These are phyloP conservation scores for Setaria viridis DNA, from an alignment of 202 grass and related monocot genomes.

Conservation along the genomic window DNA sequence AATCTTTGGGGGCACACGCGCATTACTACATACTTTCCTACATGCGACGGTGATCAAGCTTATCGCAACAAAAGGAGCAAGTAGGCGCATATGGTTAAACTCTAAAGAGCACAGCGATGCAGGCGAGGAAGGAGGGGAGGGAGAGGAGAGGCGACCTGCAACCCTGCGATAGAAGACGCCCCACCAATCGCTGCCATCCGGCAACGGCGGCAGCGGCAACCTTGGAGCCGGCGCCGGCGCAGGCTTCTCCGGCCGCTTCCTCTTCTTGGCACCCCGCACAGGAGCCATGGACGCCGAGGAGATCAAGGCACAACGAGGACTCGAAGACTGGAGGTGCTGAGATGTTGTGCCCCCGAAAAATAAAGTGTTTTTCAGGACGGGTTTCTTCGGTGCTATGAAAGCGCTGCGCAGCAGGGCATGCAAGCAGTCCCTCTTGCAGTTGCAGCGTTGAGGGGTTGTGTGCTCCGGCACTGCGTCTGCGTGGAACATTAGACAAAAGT, in stretches of 20 bases:
- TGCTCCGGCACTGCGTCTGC: background rate
- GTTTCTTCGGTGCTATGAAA: conserved; percentile 23
- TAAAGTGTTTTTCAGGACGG: conserved; percentile 26
- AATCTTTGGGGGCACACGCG: background rate
- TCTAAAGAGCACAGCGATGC: conserved; percentile 16
- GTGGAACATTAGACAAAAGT: background rate
- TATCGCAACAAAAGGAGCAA: conserved; percentile 28
- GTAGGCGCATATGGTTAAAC: conserved; percentile 11
- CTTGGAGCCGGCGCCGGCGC: conserved; percentile 33
- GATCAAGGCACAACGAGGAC: conserved; percentile 45
- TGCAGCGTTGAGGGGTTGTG: too few species aligned
- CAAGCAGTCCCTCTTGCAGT: background rate
- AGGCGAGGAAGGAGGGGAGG: background rate
- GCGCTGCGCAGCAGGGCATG: conserved; percentile 26
- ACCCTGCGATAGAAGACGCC: conserved; percentile 55
- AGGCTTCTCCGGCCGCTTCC: conserved; percentile 57
- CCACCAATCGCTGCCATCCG: conserved; percentile 59
- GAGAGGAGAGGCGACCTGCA: conserved; percentile 46
- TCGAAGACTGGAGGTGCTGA: conserved; percentile 35
- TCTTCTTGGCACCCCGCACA: conserved; percentile 58
- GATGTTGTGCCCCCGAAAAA: conserved; percentile 29
- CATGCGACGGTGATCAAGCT: background rate
- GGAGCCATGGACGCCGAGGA: conserved; percentile 60
- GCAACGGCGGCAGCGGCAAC: conserved; percentile 41
- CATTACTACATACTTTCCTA: conserved; percentile 22